These are phyloP conservation scores for Nicotiana noctiflora DNA, from an alignment of 257 asterid species.

Conservation along the genomic window DNA sequence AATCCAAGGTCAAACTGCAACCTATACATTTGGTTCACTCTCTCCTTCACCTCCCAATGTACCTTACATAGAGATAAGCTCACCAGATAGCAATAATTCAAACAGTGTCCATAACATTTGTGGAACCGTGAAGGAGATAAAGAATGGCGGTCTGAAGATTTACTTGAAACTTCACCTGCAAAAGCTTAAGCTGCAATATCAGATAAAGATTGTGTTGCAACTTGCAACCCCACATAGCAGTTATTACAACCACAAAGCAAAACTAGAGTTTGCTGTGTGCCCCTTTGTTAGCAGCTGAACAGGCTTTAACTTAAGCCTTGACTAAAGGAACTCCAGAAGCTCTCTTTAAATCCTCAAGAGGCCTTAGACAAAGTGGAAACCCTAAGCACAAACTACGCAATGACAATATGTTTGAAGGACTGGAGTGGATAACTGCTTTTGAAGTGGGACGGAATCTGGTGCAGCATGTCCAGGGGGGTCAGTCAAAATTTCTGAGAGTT, in stretches of 20 bases:
- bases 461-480: neutral
- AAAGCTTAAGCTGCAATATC: neutral
- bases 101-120: neutral
- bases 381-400: neutral
- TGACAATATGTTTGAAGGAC: neutral
- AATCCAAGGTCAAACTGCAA: neutral
- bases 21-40: neutral
- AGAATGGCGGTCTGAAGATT: neutral
- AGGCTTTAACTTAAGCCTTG: neutral
- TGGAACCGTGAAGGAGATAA: neutral
- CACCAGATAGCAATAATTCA: neutral
- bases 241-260: neutral
- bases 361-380: neutral
- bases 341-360: neutral
- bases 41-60: neutral
- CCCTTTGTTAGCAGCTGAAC: neutral
- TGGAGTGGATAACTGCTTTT: neutral
- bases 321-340: neutral
- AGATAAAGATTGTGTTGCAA: neutral
- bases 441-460: neutral
- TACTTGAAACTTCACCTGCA: neutral
- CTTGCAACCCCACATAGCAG: neutral
- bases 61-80: neutral
- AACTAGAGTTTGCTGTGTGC: neutral
- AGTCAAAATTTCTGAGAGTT: neutral